Base-by-base conservation (phyloP, 176 grass and related monocot species). In the Olyra latifolia region DNA sequence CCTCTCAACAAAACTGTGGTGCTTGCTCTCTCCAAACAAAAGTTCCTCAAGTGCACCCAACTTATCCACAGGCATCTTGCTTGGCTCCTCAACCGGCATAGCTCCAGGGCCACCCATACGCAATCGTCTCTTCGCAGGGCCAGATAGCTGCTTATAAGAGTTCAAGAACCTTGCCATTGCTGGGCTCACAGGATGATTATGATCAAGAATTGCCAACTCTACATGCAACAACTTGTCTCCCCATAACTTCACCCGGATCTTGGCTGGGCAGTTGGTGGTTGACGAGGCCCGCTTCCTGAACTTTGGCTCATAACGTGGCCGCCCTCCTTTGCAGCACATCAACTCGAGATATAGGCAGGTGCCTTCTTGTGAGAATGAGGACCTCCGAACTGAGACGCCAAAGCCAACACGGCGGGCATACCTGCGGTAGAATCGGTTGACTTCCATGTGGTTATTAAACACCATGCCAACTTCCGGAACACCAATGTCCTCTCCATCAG, bases 121-220 rank as follows among this genome's bases (percentile, higher is more conserved):
- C 69, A 91, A 68, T 39, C 86, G 74, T 65, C 82, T 90, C 87
- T 94, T 97, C 6, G 35, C 86, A 69, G 90, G 83, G 23, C 89
- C 92, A 55, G 95, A 91, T 28, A 93, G 84, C 54, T 91, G 87
- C 70, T 90, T 98, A 74, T 95, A 94, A 62, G 90, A 88, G 74
- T 87, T 94, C 71, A 98, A 87, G 77, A 94, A 98, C 73, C 92
- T 84, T 27, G 92, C 95, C 95, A 98, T 98, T 46, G 95, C 91
- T 27, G 92, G 92, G 71, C 91, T 94, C 27, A 98, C 95, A 11
- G 90, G 95, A 77, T 98, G 95, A 80, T 98, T 98, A 74, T 98
- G 95, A 58, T 95, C 90, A 42, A 95, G 84, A 47, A 40, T 95
- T n/a, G 92, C 92, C 75, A 95, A 74, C 83, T 95, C 95, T 62